phyloP scores from a whole-genome alignment of 768 basidiomycete species.

The Tricholoma matsutake region DNA sequence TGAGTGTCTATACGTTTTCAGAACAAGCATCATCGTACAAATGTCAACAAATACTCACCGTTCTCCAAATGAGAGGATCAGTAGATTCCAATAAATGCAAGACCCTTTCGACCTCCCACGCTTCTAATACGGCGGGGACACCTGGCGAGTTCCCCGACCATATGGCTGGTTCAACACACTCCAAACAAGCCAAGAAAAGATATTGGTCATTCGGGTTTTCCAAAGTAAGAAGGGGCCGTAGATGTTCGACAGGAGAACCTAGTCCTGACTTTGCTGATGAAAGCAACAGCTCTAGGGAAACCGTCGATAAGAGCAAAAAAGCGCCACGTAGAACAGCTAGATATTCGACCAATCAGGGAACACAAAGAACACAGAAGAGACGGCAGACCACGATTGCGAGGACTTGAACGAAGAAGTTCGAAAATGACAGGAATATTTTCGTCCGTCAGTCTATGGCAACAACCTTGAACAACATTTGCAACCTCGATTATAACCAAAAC shows the following conservation, averaged over 20 bases:
- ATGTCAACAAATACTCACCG: conserved; percentile 37
- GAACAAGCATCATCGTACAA: conserved; percentile 7
- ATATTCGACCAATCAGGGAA: conserved; percentile 8
- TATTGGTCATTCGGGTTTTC: conserved; percentile 58
- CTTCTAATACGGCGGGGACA: conserved; percentile 55
- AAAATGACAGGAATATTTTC: conserved; percentile 22
- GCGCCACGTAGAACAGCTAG: conserved; percentile 33
- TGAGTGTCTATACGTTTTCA: conserved; percentile 51
- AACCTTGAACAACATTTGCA: background rate
- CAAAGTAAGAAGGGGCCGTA: conserved; percentile 60
- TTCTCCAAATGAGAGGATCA: conserved; percentile 56
- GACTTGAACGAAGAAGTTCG: conserved; percentile 23
- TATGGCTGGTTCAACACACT: conserved; percentile 49
- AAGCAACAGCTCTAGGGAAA: conserved; percentile 26
- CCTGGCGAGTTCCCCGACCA: conserved; percentile 68
- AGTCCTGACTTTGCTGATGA: conserved; percentile 19
- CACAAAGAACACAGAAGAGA: background rate
- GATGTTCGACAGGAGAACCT: conserved; percentile 38
- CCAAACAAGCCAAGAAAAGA: conserved; percentile 63
- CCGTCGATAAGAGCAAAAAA: conserved; percentile 33
- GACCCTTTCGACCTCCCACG: conserved; percentile 68
- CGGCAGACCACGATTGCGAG: conserved; percentile 21
- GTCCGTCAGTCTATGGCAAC: conserved; percentile 16
- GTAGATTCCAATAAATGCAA: conserved; percentile 64
- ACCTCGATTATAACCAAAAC: background rate